Percentiles rank a stretch among this genome's conserved stretches.
phyloP scores from a whole-genome alignment of 495 filamentous ascomycete genomes.

The Glonium stellatum region DNA sequence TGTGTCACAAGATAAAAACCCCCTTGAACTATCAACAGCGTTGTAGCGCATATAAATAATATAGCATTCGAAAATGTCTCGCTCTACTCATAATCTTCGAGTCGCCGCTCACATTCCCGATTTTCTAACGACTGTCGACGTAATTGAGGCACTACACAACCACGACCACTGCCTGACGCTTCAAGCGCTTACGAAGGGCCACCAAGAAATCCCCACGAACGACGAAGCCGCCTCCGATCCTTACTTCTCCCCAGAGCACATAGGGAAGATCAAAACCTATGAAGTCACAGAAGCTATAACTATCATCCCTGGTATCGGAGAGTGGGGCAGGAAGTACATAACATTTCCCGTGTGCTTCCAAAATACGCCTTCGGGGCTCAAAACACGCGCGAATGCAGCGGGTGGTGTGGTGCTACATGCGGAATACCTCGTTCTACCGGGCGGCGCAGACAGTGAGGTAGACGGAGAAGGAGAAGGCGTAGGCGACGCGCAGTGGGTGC shows the following conservation, averaged over 20 bases:
- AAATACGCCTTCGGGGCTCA: constrained; percentile 16
- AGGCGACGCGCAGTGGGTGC: constrained; percentile 19
- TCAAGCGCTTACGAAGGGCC: constrained; percentile 19
- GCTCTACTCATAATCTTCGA: constrained; percentile 18
- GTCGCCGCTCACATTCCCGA: constrained; percentile 14
- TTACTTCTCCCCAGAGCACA: constrained; percentile 21
- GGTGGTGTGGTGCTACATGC: constrained; percentile 16
- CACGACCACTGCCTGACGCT: constrained; percentile 23
- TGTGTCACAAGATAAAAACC: too few species aligned
- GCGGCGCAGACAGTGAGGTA: constrained; percentile 13
- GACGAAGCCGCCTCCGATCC: constrained; percentile 14
- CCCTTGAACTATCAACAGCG: too few species aligned
- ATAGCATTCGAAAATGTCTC: constrained; percentile 7
- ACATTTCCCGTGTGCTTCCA: constrained; percentile 21
- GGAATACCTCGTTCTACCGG: constrained; percentile 16
- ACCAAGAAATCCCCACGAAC: constrained; percentile 9
- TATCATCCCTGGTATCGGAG: constrained; percentile 19
- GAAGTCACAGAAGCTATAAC: constrained; percentile 16
- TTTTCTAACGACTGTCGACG: constrained; percentile 11
- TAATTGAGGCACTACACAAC: constrained; percentile 23
- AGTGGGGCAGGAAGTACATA: constrained; percentile 21
- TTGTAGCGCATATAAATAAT: too few species aligned
- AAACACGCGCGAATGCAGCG: constrained; percentile 18
- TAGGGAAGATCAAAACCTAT: constrained; percentile 12
- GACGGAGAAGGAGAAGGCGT: constrained; percentile 23